These are phyloP conservation scores for Vaccinium vitisidaea DNA, from an alignment of 148 eudicot species.

Conservation along the genomic window DNA sequence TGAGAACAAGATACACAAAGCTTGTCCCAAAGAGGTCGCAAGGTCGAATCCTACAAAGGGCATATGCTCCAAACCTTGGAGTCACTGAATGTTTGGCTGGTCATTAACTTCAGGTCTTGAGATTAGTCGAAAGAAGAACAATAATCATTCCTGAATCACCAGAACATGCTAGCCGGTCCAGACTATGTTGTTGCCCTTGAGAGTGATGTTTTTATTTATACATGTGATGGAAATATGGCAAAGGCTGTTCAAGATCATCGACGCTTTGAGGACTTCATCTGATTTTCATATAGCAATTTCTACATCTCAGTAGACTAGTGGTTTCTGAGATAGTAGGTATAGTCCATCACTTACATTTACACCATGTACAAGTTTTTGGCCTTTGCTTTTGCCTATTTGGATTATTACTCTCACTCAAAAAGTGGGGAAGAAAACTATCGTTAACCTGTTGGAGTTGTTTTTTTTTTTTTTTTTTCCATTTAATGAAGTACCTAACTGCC, in stretches of 20 bases:
- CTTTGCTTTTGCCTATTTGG: background rate
- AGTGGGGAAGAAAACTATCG: too few relatives aligned
- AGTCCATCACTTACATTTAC: background rate
- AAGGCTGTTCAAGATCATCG: conserved; percentile 97
- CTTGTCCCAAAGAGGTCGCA: too few relatives aligned
- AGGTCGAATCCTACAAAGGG: too few relatives aligned
- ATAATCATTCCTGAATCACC: conserved; percentile 69
- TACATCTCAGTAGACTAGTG: background rate
- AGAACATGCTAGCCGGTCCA: conserved; percentile 95
- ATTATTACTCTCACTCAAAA: background rate
- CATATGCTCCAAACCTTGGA: background rate
- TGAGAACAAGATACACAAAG: too few relatives aligned
- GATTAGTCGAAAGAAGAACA: conserved; percentile 41
- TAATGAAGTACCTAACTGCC: background rate
- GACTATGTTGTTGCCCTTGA: conserved; percentile 89
- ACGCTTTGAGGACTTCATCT: conserved; percentile 83
- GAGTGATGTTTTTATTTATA: conserved; percentile 83
- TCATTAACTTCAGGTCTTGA: background rate
- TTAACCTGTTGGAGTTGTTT: background rate
- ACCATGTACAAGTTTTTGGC: background rate
- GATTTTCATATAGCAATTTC: background rate
- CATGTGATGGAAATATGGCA: conserved; percentile 99
- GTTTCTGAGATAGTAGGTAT: background rate
- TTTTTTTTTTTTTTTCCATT: background rate
- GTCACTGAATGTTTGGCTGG: background rate